These are phyloP conservation scores for Auriscalpium microsporum DNA, from an alignment of 768 basidiomycete species.

Conservation along the genomic window DNA sequence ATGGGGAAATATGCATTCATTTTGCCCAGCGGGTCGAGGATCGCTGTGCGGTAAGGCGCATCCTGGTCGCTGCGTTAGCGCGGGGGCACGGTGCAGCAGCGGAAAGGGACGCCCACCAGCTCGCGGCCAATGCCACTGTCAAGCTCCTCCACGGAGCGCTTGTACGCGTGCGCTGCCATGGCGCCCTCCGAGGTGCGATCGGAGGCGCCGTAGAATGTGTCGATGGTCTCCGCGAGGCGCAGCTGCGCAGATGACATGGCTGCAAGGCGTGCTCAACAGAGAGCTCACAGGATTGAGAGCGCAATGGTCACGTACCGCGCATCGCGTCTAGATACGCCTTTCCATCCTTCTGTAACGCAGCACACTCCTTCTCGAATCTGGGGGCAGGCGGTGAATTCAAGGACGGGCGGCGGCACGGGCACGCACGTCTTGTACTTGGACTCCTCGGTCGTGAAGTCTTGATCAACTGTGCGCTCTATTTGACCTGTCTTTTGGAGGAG, in stretches of 20 bases:
- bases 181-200: constrained; percentile 85
- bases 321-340: constrained; percentile 94
- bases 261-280: constrained; percentile 22
- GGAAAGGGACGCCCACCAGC: constrained; percentile 47
- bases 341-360: constrained; percentile 87
- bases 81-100: background rate
- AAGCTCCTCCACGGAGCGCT: constrained; percentile 87
- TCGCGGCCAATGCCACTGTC: constrained; percentile 79
- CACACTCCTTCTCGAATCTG: constrained; percentile 96
- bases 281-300: background rate
- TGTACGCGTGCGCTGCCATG: constrained; percentile 96
- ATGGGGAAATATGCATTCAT: constrained; percentile 93
- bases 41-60: constrained; percentile 86
- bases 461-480: constrained; percentile 90
- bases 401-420: background rate
- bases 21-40: constrained; percentile 92
- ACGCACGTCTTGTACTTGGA: constrained; percentile 82
- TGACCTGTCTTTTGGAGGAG: constrained; percentile 97
- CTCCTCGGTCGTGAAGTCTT: constrained; percentile 90
- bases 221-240: constrained; percentile 87
- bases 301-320: constrained; percentile 50
- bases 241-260: constrained; percentile 94
- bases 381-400: background rate
- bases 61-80: constrained; percentile 44
- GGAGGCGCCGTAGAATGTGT: constrained; percentile 82